A percentile compares a stretch with the other conserved stretches of the same genome.
Conservation (phyloP, 768 basidiomycete genomes). For the Tricholoma hemisulphureum region DNA sequence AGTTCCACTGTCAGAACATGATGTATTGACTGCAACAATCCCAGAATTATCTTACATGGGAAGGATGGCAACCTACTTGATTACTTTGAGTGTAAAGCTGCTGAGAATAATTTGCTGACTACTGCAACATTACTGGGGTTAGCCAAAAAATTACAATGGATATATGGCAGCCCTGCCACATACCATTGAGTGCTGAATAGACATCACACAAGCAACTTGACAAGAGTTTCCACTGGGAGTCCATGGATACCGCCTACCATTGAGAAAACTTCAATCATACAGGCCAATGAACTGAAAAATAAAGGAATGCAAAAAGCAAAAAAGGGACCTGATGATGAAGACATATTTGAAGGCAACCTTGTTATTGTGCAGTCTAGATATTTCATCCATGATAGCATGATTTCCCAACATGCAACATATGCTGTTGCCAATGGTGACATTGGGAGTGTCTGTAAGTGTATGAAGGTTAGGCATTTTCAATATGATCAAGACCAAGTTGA, state of each 20-base stretch:
- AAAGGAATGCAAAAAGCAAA: neutral
- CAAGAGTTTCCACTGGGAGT: neutral
- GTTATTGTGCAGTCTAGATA: constrained; percentile 23
- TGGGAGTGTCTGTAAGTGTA: constrained; percentile 29
- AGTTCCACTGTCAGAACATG: neutral
- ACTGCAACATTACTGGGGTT: too few species aligned
- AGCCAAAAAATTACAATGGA: too few species aligned
- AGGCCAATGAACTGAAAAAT: neutral
- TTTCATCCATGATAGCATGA: constrained; percentile 22
- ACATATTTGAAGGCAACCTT: constrained; percentile 16
- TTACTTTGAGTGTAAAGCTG: neutral
- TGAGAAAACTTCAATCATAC: neutral
- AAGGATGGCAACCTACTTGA: neutral
- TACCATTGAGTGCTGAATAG: neutral
- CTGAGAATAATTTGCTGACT: neutral
- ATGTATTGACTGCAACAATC: neutral
- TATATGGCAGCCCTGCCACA: neutral
- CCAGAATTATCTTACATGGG: neutral
- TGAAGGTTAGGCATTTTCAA: constrained; percentile 24
- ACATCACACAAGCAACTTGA: neutral
- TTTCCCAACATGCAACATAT: constrained; percentile 25
- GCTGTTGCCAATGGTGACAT: constrained; percentile 32
- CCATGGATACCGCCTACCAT: neutral
- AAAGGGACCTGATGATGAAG: neutral
- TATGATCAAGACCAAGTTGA: neutral